phyloP scores from a whole-genome alignment of 2,329 filamentous ascomycete species.

The Ceratocystis cacaofunesta region DNA sequence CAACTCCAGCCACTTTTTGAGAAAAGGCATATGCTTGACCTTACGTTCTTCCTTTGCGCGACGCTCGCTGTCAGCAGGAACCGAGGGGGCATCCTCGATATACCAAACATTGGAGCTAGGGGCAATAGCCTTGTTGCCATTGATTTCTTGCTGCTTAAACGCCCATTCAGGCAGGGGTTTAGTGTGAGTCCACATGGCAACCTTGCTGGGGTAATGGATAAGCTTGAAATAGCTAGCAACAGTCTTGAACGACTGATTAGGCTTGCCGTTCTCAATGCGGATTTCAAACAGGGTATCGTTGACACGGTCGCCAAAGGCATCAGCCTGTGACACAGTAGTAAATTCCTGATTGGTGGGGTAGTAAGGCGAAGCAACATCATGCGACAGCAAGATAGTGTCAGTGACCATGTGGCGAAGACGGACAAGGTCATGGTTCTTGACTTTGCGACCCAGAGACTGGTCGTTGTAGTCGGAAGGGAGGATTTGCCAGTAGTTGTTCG shows the following conservation, averaged over 20 bases:
- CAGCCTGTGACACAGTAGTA: constrained; percentile 60
- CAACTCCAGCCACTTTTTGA: constrained; percentile 89
- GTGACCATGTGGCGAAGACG: constrained; percentile 78
- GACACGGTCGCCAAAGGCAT: constrained; percentile 56
- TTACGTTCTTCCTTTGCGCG: constrained; percentile 61
- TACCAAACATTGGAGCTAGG: constrained; percentile 91
- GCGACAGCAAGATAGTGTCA: constrained; percentile 72
- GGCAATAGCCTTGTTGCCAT: constrained; percentile 90
- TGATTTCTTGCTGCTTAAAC: constrained; percentile 95
- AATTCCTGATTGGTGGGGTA: constrained; percentile 98
- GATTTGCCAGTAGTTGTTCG: constrained; percentile 97
- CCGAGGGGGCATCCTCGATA: constrained; percentile 75
- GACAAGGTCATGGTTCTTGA: constrained; percentile 74
- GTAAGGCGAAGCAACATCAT: constrained; percentile 93
- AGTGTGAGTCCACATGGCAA: constrained; percentile 97
- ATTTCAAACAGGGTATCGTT: constrained; percentile 92
- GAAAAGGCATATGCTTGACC: constrained; percentile 73
- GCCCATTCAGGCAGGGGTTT: constrained; percentile 94
- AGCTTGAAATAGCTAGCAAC: constrained; percentile 91
- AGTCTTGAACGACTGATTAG: constrained; percentile 71
- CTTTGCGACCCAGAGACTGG: constrained; percentile 36
- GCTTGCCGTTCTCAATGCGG: constrained; percentile 73
- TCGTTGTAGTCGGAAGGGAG: constrained; percentile 49
- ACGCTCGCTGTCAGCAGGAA: constrained; percentile 56
- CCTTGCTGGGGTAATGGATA: constrained; percentile 83